Evolutionary conservation across 1,139 yeast species (phyloP), one percentile per base, ranked within the genome.

Genomic region (Saccharomycopsis hybrid): DNA sequence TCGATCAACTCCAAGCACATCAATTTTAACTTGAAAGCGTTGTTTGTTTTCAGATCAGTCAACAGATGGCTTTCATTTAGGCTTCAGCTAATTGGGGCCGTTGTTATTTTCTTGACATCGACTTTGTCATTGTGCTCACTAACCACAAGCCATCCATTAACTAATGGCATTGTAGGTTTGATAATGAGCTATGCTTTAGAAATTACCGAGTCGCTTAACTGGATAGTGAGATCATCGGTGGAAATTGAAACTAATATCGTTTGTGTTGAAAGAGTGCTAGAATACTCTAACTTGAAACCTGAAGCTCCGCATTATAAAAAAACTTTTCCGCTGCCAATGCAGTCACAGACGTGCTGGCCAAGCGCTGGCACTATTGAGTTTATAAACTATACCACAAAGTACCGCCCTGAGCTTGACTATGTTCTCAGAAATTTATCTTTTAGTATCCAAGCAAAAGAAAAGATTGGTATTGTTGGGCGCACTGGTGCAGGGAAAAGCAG

Each of bases 401-500:
- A 85, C 62, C 71, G 86, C 55, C 74, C 72, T 5, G 80, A 80
- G 52, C 61, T 77, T 48, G 82, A 75, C 45, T 77, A 79, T 29
- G 86, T 84, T 2, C 66, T 85, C 59, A 74, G 72, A 48, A 69
- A 76, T 45, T 69, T 85, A 47, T 65, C 69, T 37, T 60, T 85
- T 44, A 66, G 69, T 2, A 75, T 85, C 53, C 69, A 73, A 32
- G 72, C 87, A 2, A 68, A 68, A 18, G 92, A 85, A 57, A 85
- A 85, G 60, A 70, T 85, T 56, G 95, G 95, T 43, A 80, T 85
- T 55, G 92, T 85, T 18, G 95, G 95, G 7, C 73, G 95, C 57
- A 85, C 95, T 0, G 95, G 95, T 41, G 90, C 94, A 1, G 95
- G 95, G 27, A 85, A 85, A 62, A 80, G 87, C 37, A 78, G 90